Base-by-base conservation (phyloP, 1,284 basidiomycete genomes). In the Cutaneotrichosporon sp. region DNA sequence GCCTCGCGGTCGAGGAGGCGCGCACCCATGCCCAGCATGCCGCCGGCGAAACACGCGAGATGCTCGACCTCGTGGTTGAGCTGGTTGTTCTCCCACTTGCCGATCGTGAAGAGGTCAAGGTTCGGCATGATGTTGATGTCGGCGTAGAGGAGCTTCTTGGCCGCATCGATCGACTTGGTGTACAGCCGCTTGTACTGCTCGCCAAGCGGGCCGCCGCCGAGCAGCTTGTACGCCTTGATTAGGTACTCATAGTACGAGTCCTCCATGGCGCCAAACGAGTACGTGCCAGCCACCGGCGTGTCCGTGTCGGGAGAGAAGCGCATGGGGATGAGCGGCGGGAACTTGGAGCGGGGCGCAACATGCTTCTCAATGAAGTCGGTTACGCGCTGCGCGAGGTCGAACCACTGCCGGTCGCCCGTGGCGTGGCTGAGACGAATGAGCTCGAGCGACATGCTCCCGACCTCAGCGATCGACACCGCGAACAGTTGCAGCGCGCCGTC, bases 231-330 rank as follows among this genome's bases (percentile, higher is more conserved):
- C 67, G 80, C 76, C 71, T 84, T 84, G 78, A 84, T 79, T 22
- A 85, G 74, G 69, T 84, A 85, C 67, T 84, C 84, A 71, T 84
- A 85, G 71, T 83, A 84, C 27, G 75, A 79, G 64, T 80, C 78
- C 6, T 72, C 69, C 71, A 82, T 74, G 22, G 81, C 83, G 18
- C 84, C 84, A 45, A 83, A 80, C 1, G 79, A 74, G 65, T 68
- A 75, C 4, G 69, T 63, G 33, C 80, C 79, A 13, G 51, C 10
- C 24, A 63, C 25, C 3, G 34, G 11, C 24, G 72, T 58, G 8
- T 38, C 34, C 7, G 53, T 43, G 27, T 63, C 49, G 14, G 58
- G 59, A 0, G 82, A 77, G 66, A 84, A 72, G 58, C 65, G 64
- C 60, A 72, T 70, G 0, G 80, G 80, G 2, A 81, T 68, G 4